Base-by-base conservation (phyloP, 1,284 basidiomycete species). In the Melampsora americana region DNA sequence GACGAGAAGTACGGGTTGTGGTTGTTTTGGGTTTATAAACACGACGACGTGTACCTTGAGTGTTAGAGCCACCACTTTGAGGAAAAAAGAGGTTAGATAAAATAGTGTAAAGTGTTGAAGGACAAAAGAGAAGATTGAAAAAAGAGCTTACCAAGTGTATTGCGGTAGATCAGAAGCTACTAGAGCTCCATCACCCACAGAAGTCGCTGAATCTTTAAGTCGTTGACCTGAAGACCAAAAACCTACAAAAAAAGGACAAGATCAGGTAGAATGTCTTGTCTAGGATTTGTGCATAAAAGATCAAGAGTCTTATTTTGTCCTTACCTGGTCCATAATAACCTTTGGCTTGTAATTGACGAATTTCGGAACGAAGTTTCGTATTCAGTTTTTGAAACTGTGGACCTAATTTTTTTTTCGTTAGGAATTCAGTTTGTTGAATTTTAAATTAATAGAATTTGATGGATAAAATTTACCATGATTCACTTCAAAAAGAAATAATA, bases 171-270 rank as follows among this genome's bases (percentile, higher is more conserved):
- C 69, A 42, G 69, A 70, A 48, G 69, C 69, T 20, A 26, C 62
- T 2, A 70, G 59, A 12, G 6, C 30, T 28, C 20, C 69, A 60
- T 70, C 69, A 61, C 69, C 69, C 39, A 35, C 56, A 2, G 59
- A 39, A 7, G 48, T 60, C 14, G 59, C 59, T 18, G 69, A 70
- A 42, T 70, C 69, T 32, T 60, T 70, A 11, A 70, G 26, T 60
- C 59, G 32, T 70, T 70, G 56, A 48, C 69, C 69, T n/a, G 69
- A 70, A 56, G 69, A 70, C 69, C 69, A 70, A 62, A 70, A 70
- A 18, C 69, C 69, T 70, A 30, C 16, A 18, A 16, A 62, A 16
- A n/a, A n/a, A n/a, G 23, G 23, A 35, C 3, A 35, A 35, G 35
- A 35, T 35, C 35, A 35, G 9, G 9, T 35, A 9, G 35, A 35